phyloP scores from a whole-genome alignment of 805 yeast genomes.

The Lipomyces sp. region DNA sequence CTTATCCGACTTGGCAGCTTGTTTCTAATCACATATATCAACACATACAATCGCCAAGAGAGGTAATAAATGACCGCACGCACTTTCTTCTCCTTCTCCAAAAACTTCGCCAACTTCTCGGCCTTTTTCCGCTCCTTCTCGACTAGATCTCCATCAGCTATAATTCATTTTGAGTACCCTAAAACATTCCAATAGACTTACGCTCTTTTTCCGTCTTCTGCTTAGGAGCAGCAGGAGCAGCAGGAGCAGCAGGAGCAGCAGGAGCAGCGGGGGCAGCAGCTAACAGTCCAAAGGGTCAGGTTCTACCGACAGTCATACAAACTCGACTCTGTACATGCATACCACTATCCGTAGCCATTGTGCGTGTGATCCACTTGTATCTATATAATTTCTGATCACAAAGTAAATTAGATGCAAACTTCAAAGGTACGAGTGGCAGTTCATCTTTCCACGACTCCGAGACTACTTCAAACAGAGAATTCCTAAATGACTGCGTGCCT shows the following conservation, averaged over 20 bases:
- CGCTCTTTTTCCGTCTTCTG: conserved; percentile 32
- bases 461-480: too few species aligned
- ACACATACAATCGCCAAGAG: not conserved
- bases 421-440: too few species aligned
- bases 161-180: not conserved
- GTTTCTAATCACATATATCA: conserved; percentile 32
- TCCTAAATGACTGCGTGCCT: too few species aligned
- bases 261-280: conserved; percentile 5
- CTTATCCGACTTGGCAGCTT: conserved; percentile 44
- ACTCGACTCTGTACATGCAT: not conserved
- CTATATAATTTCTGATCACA: too few species aligned
- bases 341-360: conserved; percentile 21
- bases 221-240: conserved; percentile 17
- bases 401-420: too few species aligned
- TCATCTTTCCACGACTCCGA: too few species aligned
- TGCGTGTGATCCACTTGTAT: not conserved
- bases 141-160: conserved; percentile 32
- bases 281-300: too few species aligned
- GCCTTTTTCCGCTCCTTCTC: conserved; percentile 90
- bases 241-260: not conserved
- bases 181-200: conserved; percentile 9
- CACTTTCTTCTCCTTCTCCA: conserved; percentile 72
- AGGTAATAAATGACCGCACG: not conserved
- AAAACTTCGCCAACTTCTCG: conserved; percentile 83
- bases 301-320: not conserved